These are phyloP conservation scores for Pyricularia pennisetigena DNA, from an alignment of 2,329 filamentous ascomycete species.

Conservation along the genomic window DNA sequence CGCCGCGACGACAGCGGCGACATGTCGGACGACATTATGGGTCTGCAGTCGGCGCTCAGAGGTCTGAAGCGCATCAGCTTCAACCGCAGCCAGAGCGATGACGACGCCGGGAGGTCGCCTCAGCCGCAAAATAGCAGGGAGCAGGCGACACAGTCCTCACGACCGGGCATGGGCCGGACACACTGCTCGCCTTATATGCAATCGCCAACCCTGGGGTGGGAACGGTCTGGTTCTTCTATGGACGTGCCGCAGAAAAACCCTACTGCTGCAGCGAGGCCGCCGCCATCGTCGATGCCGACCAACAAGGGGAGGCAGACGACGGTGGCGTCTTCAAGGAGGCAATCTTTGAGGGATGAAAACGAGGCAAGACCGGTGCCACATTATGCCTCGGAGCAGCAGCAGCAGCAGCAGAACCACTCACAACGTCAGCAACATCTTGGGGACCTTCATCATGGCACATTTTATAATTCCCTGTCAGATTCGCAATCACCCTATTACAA, in stretches of 20 bases:
- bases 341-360: neutral
- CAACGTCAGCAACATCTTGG: neutral
- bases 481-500: too few species aligned
- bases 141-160: neutral
- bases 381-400: neutral
- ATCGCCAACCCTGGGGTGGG: neutral
- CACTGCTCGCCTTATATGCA: neutral
- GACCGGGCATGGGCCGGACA: neutral
- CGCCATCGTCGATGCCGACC: neutral
- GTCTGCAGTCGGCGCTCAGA: neutral
- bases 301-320: neutral
- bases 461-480: neutral
- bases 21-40: neutral
- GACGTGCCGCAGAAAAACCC: neutral
- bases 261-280: neutral
- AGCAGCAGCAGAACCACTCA: neutral
- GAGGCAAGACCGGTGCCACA: neutral
- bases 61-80: neutral
- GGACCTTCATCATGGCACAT: too few species aligned
- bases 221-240: too few species aligned
- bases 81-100: slow-evolving; percentile 9
- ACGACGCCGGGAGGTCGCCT: slow-evolving; percentile 17
- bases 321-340: neutral
- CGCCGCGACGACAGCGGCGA: slow-evolving; percentile 5
- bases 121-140: neutral